phyloP scores from a whole-genome alignment of 2,329 filamentous ascomycete species.

The Ploettnerulaceae sp. region DNA sequence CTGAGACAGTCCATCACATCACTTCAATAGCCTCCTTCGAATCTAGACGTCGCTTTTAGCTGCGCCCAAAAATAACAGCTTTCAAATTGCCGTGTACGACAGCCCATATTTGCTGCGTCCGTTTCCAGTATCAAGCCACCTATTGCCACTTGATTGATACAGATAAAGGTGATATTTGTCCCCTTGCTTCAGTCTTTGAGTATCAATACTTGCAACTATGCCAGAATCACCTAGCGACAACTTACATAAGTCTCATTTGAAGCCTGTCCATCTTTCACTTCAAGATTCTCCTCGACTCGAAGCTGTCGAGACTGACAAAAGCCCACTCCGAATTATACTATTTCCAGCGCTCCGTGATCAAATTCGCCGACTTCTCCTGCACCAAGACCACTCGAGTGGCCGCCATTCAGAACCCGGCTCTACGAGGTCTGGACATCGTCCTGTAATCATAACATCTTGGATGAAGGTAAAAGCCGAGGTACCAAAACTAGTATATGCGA shows the following conservation, averaged over 20 bases:
- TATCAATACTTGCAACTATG: constrained; percentile 2
- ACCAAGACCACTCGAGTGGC: constrained; percentile 2
- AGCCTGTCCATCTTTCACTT: constrained; percentile 7
- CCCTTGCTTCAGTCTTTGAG: constrained; percentile 3
- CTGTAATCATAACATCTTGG: constrained; percentile 9
- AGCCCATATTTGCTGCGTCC: constrained; percentile 1
- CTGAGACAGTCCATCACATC: too few species aligned
- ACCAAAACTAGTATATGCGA: constrained; percentile 15
- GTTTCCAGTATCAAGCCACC: background rate
- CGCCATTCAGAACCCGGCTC: background rate
- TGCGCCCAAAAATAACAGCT: background rate
- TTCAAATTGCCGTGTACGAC: background rate
- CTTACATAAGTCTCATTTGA: constrained; percentile 5
- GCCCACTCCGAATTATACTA: constrained; percentile 4
- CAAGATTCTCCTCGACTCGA: constrained; percentile 7
- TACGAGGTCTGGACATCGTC: background rate
- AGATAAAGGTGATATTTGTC: constrained; percentile 10
- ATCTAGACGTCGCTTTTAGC: background rate
- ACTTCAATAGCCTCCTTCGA: background rate
- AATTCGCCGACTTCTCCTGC: background rate
- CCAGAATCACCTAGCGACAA: constrained; percentile 1
- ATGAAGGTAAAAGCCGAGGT: constrained; percentile 13
- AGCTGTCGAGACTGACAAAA: constrained; percentile 5
- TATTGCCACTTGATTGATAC: background rate
- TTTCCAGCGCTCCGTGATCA: constrained; percentile 8